Base-by-base conservation (phyloP, 176 grass and related monocot species). In the Triticum monococcum region DNA sequence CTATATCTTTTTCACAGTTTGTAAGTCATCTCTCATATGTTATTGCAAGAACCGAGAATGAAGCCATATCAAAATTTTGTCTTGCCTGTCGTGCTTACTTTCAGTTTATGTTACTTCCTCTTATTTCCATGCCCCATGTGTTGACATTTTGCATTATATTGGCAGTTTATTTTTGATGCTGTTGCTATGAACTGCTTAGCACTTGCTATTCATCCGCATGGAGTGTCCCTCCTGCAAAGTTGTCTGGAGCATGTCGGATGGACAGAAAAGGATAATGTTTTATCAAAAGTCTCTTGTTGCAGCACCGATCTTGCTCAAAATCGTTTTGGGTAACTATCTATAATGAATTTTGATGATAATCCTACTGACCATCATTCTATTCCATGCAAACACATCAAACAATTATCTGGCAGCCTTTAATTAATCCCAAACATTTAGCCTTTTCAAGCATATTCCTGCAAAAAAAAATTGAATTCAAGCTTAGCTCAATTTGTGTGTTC, bases 121-220 rank as follows among this genome's bases (percentile, higher is more conserved):
- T 72, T 18, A 54, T 72, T 82, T 76, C 12, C 9, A 24, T 78
- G 5, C 56, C 77, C 68, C 38, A 65, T 20, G 6, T 3, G 22
- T 43, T 84, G 36, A 78, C 33, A 75, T 2, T 38, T 75, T 84
- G 8, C 65, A 75, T 77, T 64, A 14, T 63, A 62, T 66, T 91
- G 33, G 22, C 84, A 94, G 86, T 35, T 85, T 17, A 87, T 94
- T 77, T 89, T 94, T 60, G 22, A 78, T 74, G 76, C 33, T 84
- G 43, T 90, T 59, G 80, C 56, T 60, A 11, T 12, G 22, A 60
- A 81, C 22, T 91, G 83, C 56, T 28, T 41, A 72, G 50, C 22
- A 24, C 50, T 91, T 4, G 92, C 77, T 45, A 87, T 65, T 22
- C 84, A 91, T 62, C 26, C 65, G 30, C 72, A 87, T 84, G 92